These are phyloP conservation scores for Russula emetica DNA, from an alignment of 768 basidiomycete species.

Conservation along the genomic window DNA sequence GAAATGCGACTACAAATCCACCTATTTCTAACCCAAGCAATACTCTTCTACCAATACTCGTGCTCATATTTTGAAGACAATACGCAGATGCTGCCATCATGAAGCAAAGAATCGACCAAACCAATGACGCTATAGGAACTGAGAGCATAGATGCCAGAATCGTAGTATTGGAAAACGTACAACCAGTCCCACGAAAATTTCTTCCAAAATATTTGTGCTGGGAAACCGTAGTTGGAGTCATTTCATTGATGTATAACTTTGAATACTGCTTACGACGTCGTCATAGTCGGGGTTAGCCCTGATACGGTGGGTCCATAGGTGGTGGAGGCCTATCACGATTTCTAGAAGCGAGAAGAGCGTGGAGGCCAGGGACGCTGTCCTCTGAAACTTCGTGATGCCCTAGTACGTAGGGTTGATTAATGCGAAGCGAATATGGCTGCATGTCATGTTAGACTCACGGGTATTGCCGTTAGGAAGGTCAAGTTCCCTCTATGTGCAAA, in stretches of 20 bases:
- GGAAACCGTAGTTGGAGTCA: neutral
- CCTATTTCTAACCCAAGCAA: constrained; percentile 13
- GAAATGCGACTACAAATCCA: neutral
- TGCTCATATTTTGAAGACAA: constrained; percentile 6
- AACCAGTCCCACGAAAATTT: neutral
- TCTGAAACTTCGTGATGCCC: constrained; percentile 17
- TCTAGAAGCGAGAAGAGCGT: constrained; percentile 10
- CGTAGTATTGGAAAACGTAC: constrained; percentile 9
- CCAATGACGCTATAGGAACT: constrained; percentile 15
- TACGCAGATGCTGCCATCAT: constrained; percentile 8
- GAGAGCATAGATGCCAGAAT: constrained; percentile 12
- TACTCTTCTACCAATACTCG: neutral
- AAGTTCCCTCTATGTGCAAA: constrained; percentile 11
- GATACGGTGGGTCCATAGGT: constrained; percentile 12
- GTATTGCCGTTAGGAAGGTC: constrained; percentile 7
- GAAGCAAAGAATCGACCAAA: constrained; percentile 15
- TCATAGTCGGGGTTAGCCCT: constrained; percentile 11
- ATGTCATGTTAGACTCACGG: neutral
- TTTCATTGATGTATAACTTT: neutral
- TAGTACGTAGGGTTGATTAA: neutral
- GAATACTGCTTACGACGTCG: constrained; percentile 7
- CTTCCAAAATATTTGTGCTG: constrained; percentile 11
- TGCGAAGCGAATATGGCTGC: neutral
- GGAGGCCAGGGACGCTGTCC: constrained; percentile 2
- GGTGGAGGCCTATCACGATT: constrained; percentile 12